phyloP scores from a whole-genome alignment of 208 protist genomes.

The Crithidia brevicula region DNA sequence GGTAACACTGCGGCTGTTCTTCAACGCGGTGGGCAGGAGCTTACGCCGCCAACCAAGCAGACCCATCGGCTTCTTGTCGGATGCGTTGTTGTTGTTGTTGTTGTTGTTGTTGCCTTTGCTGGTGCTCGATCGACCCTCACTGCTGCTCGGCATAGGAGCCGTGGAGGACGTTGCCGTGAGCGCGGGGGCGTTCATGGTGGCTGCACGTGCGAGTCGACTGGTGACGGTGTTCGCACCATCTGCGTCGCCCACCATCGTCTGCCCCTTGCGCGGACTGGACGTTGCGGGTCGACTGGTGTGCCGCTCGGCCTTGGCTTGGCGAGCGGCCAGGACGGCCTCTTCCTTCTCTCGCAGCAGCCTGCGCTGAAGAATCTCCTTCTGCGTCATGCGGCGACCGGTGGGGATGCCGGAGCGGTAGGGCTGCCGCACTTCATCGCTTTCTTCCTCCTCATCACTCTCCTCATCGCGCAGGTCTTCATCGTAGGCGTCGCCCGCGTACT shows the following conservation, averaged over 20 bases:
- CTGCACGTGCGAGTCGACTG: no score
- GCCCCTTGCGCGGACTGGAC: no score
- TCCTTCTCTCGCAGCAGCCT: background rate
- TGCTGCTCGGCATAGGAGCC: background rate
- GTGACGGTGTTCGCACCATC: no score
- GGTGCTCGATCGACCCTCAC: background rate
- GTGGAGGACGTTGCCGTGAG: background rate
- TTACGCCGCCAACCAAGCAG: constrained; percentile 4
- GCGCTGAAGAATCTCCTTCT: constrained; percentile 3
- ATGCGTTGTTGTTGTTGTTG: background rate
- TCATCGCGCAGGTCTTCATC: background rate
- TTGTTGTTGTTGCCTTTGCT: background rate
- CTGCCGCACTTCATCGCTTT: background rate
- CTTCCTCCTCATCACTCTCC: constrained; percentile 5
- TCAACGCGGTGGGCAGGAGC: background rate
- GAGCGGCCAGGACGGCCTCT: background rate
- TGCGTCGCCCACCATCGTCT: no score
- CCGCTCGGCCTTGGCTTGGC: background rate
- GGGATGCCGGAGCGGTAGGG: constrained; percentile 1
- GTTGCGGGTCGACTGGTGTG: no score
- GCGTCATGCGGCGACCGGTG: constrained; percentile 8
- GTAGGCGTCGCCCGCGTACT: background rate
- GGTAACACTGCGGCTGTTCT: background rate
- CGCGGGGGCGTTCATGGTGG: background rate
- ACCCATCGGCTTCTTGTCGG: constrained; percentile 1